Base-by-base conservation (phyloP, 768 basidiomycete species). In the Suillus alpinus region DNA sequence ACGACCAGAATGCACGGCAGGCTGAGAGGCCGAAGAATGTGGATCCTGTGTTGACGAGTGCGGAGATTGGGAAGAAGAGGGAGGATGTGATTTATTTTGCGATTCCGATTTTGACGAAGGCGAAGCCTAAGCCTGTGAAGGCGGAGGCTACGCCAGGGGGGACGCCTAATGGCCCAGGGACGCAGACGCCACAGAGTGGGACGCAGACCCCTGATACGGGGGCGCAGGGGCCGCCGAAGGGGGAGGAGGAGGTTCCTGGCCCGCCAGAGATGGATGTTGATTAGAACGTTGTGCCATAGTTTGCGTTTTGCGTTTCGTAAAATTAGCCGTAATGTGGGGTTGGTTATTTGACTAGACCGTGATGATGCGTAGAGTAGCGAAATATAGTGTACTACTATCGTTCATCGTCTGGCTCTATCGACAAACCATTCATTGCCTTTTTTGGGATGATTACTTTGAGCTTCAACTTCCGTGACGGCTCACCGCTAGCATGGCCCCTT, bases 51-150 rank as follows among this genome's bases (percentile, higher is more conserved):
- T 75, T 98, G 74, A 94, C 83, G 61, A 83, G 80, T 53, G 87
- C 80, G 61, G 94, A 98, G 74, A 89, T 97, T 65, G 72, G 78
- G 76, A 95, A 95, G 90, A 92, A 89, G 83, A 81, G 86, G 68
- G 96, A 99, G 64, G 97, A 98, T 75, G 75, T 95, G 62, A 86
- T 92, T 64, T 97, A 92, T 80, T 90, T 92, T 68, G 89, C 91
- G 52, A 86, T 87, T 31, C 93, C 94, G 34, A 96, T 98, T 76
- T 79, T 99, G 73, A 92, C 90, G 64, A 89, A 83, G 82, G 91
- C 91, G 55, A 97, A 95, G 85, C 97, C 95, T 59, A 94, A 91
- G 83, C 85, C 89, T 8, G 78, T 81, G 62, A 86, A 89, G 69
- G 78, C 79, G 34, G 83, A 83, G 55, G 63, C 68, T 10, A 71